These are phyloP conservation scores for Phanerochaete carnosa DNA, from an alignment of 768 basidiomycete species.

Conservation along the genomic window DNA sequence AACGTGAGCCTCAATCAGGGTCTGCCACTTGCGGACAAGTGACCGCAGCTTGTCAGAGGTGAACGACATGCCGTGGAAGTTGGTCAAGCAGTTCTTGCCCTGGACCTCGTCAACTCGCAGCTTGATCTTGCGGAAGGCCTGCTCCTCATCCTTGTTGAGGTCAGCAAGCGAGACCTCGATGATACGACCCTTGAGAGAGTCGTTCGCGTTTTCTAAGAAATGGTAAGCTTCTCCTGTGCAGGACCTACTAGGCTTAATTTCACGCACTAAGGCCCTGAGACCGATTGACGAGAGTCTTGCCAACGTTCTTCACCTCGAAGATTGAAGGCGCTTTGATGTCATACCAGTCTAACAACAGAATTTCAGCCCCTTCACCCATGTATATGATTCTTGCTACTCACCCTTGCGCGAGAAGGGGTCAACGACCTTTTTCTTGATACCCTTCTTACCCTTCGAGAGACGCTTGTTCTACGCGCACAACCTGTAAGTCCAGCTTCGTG, in stretches of 20 bases:
- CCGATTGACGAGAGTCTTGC: conserved; percentile 98
- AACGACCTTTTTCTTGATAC: conserved; percentile 99
- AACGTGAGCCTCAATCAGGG: conserved; percentile 97
- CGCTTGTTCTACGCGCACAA: conserved; percentile 78
- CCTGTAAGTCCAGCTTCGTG: not conserved
- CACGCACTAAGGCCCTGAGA: conserved; percentile 95
- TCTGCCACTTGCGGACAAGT: conserved; percentile 99
- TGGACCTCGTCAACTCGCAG: conserved; percentile 94
- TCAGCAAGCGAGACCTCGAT: conserved; percentile 95
- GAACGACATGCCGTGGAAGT: conserved; percentile 99
- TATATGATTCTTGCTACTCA: conserved; percentile 30
- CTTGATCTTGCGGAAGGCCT: conserved; percentile 99
- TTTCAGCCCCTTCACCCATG: not conserved
- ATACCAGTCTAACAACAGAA: conserved; percentile 80
- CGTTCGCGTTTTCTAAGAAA: conserved; percentile 89
- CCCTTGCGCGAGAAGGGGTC: conserved; percentile 99
- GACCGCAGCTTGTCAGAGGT: conserved; percentile 99
- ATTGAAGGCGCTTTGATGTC: conserved; percentile 98
- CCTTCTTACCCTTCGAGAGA: conserved; percentile 97
- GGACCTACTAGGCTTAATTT: not conserved
- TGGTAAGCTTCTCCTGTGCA: not conserved
- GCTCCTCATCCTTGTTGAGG: conserved; percentile 99
- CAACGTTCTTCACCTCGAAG: conserved; percentile 95
- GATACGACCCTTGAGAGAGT: conserved; percentile 96
- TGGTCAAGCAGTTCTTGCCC: conserved; percentile 99